Base-by-base conservation (phyloP, 1,284 basidiomycete species). In the Puccinia brachypodii region DNA sequence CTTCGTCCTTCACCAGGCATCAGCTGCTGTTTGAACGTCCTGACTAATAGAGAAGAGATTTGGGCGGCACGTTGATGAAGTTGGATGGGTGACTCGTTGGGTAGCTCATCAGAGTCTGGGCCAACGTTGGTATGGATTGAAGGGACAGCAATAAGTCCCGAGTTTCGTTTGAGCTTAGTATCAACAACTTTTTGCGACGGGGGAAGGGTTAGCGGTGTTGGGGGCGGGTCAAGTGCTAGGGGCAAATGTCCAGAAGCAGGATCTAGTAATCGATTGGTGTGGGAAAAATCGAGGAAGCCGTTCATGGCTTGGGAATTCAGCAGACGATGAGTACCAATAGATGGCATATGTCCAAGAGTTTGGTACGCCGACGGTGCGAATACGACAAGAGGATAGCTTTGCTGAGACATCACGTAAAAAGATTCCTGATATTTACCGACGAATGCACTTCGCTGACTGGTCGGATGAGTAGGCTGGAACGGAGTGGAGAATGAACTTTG, bases 351-450 rank as follows among this genome's bases (percentile, higher is more conserved):
- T 19, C 42, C 40, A 74, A 74, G 68, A 42, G 69, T 64, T 56
- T 68, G 75, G 53, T 56, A 75, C n/a, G 79, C 82, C 31, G 77
- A 77, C 33, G 83, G 84, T 9, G 85, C 89, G 84, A 95, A 93
- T 2, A 90, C 89, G 64, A 93, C 91, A 25, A 94, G 89, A 0
- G 93, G 94, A 85, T 89, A 95, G 22, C 88, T 89, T 19, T 89
- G 89, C 0, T 92, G 91, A 84, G 90, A 91, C 90, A 95, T 91
- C 36, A 92, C 92, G 82, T 90, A 95, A 0, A 94, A 88, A 38
- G 92, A 92, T 16, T 90, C 90, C 0, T 85, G 90, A 90, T 85
- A 91, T 90, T 76, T 88, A 1, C 93, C 93, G 25, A 95, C 90
- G 85, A 91, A 94, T 0, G 92, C 78, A 56, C 60, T 73, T 22